Conservation (phyloP, 352 stramenopile species). For the Phytophthora boehmeriae region DNA sequence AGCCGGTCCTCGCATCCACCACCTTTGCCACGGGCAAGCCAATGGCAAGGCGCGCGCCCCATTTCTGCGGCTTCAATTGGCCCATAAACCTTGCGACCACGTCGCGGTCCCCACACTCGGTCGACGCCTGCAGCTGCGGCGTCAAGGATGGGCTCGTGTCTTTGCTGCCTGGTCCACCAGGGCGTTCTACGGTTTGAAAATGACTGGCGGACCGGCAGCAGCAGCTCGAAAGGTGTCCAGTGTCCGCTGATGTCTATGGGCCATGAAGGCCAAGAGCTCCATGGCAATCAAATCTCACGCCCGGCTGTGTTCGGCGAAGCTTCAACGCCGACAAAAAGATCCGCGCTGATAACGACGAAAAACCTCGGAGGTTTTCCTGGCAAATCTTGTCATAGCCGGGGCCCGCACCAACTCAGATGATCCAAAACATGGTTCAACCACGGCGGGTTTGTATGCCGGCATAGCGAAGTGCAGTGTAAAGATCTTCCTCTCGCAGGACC, state of each 20-base stretch:
- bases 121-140: conserved; percentile 17
- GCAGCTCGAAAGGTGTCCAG: background rate
- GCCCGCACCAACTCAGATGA: conserved; percentile 23
- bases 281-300: too few relatives aligned
- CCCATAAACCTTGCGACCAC: conserved; percentile 10
- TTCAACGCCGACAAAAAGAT: too few relatives aligned
- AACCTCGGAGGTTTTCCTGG: background rate
- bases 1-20: background rate
- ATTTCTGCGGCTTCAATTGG: conserved; percentile 19
- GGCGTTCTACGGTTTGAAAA: background rate
- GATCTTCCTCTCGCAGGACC: conserved; percentile 26
- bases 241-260: too few relatives aligned
- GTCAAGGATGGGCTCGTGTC: conserved; percentile 14
- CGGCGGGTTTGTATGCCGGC: conserved; percentile 37
- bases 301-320: conserved; percentile 3
- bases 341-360: background rate
- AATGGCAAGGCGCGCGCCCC: background rate
- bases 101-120: conserved; percentile 9
- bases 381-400: conserved; percentile 26
- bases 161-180: conserved; percentile 8
- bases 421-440: conserved; percentile 6
- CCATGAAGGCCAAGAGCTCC: too few relatives aligned
- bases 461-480: conserved; percentile 37
- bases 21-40: background rate
- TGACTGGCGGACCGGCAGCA: conserved; percentile 10